A percentile compares a stretch with the other conserved stretches of the same genome.
These are phyloP conservation scores for Trichoderma aggressivum DNA, from an alignment of 2,329 filamentous ascomycete genomes.

Conservation along the genomic window DNA sequence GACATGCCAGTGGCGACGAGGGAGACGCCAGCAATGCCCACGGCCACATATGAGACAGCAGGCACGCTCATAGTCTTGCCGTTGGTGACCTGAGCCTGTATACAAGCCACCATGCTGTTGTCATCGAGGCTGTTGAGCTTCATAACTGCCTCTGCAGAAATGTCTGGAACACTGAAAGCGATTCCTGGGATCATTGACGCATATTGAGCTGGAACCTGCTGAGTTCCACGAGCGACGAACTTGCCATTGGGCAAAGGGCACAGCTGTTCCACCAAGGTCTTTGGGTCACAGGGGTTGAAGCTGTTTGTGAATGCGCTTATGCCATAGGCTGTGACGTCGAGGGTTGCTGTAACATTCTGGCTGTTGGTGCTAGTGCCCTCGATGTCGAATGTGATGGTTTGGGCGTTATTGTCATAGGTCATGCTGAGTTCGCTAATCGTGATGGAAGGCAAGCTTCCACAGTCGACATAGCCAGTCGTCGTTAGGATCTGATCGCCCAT, in stretches of 20 bases:
- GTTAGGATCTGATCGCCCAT: slow-evolving; percentile 69
- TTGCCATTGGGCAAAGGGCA: slow-evolving; percentile 78
- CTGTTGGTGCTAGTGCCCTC: slow-evolving; percentile 68
- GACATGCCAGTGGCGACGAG: slow-evolving; percentile 69
- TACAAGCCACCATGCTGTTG: slow-evolving; percentile 69
- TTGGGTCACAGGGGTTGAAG: slow-evolving; percentile 77
- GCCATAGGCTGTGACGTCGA: slow-evolving; percentile 83
- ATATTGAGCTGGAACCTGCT: slow-evolving; percentile 68
- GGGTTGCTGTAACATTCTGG: slow-evolving; percentile 75
- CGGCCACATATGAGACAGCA: slow-evolving; percentile 79
- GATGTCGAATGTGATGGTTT: slow-evolving; percentile 76
- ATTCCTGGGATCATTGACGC: slow-evolving; percentile 78
- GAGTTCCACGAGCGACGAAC: slow-evolving; percentile 70
- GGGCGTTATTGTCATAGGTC: slow-evolving; percentile 70
- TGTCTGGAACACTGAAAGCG: slow-evolving; percentile 85
- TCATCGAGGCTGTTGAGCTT: slow-evolving; percentile 63
- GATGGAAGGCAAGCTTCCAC: slow-evolving; percentile 53
- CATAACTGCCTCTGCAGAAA: slow-evolving; percentile 80
- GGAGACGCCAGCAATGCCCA: slow-evolving; percentile 80
- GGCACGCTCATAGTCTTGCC: slow-evolving; percentile 76
- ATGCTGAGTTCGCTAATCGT: slow-evolving; percentile 72
- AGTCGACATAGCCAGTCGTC: slow-evolving; percentile 77
- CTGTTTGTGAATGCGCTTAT: slow-evolving; percentile 70
- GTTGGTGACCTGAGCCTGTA: slow-evolving; percentile 77
- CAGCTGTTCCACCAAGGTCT: slow-evolving; percentile 66